These are phyloP conservation scores for Cyclocybe aegerita DNA, from an alignment of 768 basidiomycete genomes.

Conservation along the genomic window DNA sequence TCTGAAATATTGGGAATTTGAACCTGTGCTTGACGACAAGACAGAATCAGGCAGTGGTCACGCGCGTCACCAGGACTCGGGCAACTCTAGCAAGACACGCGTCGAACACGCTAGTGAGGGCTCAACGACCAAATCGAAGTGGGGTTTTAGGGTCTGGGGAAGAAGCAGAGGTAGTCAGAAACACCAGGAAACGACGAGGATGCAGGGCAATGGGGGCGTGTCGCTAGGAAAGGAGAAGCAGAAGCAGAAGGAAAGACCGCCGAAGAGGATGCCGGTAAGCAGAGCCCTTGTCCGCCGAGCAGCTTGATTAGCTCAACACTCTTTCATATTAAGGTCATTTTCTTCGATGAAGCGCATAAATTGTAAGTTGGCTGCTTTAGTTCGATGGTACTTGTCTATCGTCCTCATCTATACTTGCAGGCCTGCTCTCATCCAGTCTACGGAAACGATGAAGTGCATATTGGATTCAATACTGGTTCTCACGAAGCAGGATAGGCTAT, in stretches of 20 bases:
- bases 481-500: conserved; percentile 85
- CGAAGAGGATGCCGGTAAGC: conserved; percentile 70
- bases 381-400: not conserved
- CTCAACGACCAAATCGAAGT: conserved; percentile 23
- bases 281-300: not conserved
- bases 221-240: conserved; percentile 11
- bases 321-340: conserved; percentile 45
- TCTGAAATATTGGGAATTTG: conserved; percentile 71
- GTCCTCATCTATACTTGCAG: conserved; percentile 29
- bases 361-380: conserved; percentile 43
- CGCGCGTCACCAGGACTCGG: conserved; percentile 26
- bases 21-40: conserved; percentile 35
- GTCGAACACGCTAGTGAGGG: conserved; percentile 30
- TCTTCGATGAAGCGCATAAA: conserved; percentile 87
- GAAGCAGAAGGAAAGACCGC: conserved; percentile 30
- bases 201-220: not conserved
- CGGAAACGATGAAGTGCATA: conserved; percentile 80
- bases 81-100: conserved; percentile 42
- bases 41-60: conserved; percentile 16
- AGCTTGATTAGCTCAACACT: conserved; percentile 3
- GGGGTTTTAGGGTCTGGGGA: conserved; percentile 32
- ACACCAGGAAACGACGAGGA: conserved; percentile 5
- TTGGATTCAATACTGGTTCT: conserved; percentile 85
- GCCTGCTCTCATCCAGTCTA: conserved; percentile 72
- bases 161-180: conserved; percentile 22